phyloP scores from a whole-genome alignment of 768 basidiomycete species.

The Holtermannia corniformis region DNA sequence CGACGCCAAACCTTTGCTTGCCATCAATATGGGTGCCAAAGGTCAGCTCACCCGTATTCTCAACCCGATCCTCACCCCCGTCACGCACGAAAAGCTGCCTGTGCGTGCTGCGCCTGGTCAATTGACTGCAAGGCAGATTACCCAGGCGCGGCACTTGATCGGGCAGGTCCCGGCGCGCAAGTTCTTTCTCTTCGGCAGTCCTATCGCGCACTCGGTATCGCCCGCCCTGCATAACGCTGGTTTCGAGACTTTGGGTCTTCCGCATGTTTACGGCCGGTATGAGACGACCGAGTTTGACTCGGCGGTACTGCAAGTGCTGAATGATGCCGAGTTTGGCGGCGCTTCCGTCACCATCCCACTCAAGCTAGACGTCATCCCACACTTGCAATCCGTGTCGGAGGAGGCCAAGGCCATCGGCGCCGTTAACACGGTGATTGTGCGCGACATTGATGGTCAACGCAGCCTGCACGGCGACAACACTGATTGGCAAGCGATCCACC shows the following conservation, averaged over 20 bases:
- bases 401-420: conserved; percentile 83
- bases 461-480: conserved; percentile 87
- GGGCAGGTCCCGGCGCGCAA: conserved; percentile 64
- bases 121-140: conserved; percentile 76
- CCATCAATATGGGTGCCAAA: conserved; percentile 78
- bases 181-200: conserved; percentile 82
- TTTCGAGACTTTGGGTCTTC: conserved; percentile 69
- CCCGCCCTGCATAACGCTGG: conserved; percentile 88
- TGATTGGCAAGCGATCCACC: conserved; percentile 81
- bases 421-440: conserved; percentile 75
- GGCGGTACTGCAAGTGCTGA: conserved; percentile 55
- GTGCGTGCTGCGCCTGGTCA: conserved; percentile 86
- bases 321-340: conserved; percentile 71
- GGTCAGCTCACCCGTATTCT: conserved; percentile 87
- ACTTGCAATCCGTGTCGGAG: conserved; percentile 67
- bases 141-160: conserved; percentile 66
- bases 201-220: conserved; percentile 80
- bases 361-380: conserved; percentile 79
- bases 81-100: conserved; percentile 82
- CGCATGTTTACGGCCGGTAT: conserved; percentile 67
- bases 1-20: conserved; percentile 70
- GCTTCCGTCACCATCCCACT: conserved; percentile 94
- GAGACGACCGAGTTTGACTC: conserved; percentile 63
- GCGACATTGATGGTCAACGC: conserved; percentile 43
- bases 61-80: conserved; percentile 75